Evolutionary conservation across 345 rosid genomes (phyloP), one percentile per base, ranked within the genome.

Genomic region (Eucalyptus marginata): DNA sequence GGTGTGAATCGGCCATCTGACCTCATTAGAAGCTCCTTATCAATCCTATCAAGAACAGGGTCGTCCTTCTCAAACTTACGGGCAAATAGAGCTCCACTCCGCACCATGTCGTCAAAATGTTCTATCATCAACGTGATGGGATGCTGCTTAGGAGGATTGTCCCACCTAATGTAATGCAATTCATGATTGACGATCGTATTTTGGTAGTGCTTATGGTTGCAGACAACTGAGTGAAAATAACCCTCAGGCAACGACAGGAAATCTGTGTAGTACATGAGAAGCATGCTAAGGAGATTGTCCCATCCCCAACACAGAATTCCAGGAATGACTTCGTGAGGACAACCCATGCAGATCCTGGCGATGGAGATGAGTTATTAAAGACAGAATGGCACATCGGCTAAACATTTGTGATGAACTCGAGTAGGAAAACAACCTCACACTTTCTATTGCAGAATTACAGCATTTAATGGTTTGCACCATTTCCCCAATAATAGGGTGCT

Each of bases 261-360:
- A 93, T 96, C 96, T 10, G 96, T 95, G 87, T 97, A 96, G 93
- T 97, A 96, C 99, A 97, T 96, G 80, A 96, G 94, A 51, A 97
- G 94, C 24, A 96, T 96, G 33, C 99, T 95, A 49, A 99, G 99
- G 54, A 97, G 97, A 93, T 97, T 97, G 90, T 96, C 99, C 98
- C 99, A 96, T 89, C 99, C 99, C 97, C 97, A 10, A 97, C 90
- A 54, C 98, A 96, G 92, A 96, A 96, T 86, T 97, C 98, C 10
- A 97, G 96, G 93, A 97, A 96, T 31, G 98, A 90, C 91, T 94
- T 96, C 7, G 98, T 95, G 91, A 97, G 88, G 44, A 94, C 91
- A 88, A 96, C 95, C 92, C 98, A 96, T 68, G 92, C 93, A 9
- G 99, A 97, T 8, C 99, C 99, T 97, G 91, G 88, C 88, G 76